Base-by-base conservation (phyloP, 768 basidiomycete species). In the Rhodotorula sphaerocarpa region DNA sequence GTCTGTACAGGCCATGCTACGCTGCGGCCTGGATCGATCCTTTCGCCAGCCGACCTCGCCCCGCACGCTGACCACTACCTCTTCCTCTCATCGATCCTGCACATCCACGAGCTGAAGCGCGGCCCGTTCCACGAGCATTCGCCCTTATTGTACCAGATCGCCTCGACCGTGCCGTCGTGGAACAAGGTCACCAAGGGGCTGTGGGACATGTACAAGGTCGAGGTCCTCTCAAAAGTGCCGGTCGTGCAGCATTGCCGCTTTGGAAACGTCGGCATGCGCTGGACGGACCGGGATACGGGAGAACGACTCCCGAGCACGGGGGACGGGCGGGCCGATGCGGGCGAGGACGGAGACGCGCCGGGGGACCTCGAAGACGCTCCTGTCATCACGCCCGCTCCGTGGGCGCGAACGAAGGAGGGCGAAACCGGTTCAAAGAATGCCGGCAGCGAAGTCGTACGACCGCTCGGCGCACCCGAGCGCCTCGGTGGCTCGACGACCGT, bases 131-230 rank as follows among this genome's bases (percentile, higher is more conserved):
- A 30, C 23, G 67, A 68, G 41, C 67, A 68, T 59, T 68, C 67
- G 18, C n/a, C 84, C 81, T 66, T 99, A 90, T 90, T 78, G 77
- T 50, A 99, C 96, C 76, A 90, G 90, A 68, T 42, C 87, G 90
- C 75, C 81, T 81, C 41, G 91, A 68, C 67, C n/a, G 63, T 68
- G n/a, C 67, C 67, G 15, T 55, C 53, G 39, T 68, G 42, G 34
- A 6, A 41, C 12, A 68, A 68, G 27, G 56, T 64, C 12, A 39
- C 60, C 3, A 61, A 50, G 9, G 67, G 95, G 11, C 74, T 97
- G 59, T 83, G 89, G 74, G 95, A 93, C 77, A 96, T 99, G 93
- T 97, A 93, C 74, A 83, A 89, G 83, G 90, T 84, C 11, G 93
- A 99, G 75, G 91, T 96, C 18, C 78, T 96, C 45, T 84, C 85